Evolutionary conservation across 192 early-diverging fungal genomes (phyloP).

Genomic region (Pilobolus umbonatus): DNA sequence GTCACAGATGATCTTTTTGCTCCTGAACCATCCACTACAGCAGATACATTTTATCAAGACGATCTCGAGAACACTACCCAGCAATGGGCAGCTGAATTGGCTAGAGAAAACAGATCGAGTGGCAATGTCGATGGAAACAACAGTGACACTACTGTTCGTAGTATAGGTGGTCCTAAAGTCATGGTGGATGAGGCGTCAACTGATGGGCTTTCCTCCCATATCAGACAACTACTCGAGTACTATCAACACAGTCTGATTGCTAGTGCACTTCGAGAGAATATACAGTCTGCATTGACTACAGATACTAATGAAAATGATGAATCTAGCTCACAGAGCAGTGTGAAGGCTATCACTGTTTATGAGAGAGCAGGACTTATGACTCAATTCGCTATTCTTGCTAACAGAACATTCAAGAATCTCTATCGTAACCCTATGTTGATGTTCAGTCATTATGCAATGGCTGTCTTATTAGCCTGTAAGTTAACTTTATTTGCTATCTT

Average conservation of each 20-base stretch:
- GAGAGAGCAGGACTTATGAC: conserved; percentile 54
- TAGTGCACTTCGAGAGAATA: background rate
- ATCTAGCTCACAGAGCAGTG: background rate
- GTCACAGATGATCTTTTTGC: background rate
- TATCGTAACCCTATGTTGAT: conserved; percentile 77
- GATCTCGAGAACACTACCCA: background rate
- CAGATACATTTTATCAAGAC: conserved; percentile 3
- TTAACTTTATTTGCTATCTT: background rate
- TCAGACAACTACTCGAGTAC: conserved; percentile 26
- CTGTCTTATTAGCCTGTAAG: conserved; percentile 54
- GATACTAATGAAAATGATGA: background rate
- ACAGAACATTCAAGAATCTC: conserved; percentile 76
- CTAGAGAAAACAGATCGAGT: background rate
- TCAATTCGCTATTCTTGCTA: conserved; percentile 69
- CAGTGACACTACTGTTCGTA: background rate
- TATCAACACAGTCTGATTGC: conserved; percentile 29
- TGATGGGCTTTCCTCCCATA: conserved; percentile 29
- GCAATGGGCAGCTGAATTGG: background rate
- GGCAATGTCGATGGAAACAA: background rate
- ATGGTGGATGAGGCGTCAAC: background rate
- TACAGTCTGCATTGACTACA: background rate
- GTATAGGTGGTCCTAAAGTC: conserved; percentile 11
- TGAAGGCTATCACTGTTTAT: conserved; percentile 18
- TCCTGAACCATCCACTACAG: background rate
- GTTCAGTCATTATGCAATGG: conserved; percentile 66